These are phyloP conservation scores for Pisolithus marmoratus DNA, from an alignment of 768 basidiomycete species.

Conservation along the genomic window DNA sequence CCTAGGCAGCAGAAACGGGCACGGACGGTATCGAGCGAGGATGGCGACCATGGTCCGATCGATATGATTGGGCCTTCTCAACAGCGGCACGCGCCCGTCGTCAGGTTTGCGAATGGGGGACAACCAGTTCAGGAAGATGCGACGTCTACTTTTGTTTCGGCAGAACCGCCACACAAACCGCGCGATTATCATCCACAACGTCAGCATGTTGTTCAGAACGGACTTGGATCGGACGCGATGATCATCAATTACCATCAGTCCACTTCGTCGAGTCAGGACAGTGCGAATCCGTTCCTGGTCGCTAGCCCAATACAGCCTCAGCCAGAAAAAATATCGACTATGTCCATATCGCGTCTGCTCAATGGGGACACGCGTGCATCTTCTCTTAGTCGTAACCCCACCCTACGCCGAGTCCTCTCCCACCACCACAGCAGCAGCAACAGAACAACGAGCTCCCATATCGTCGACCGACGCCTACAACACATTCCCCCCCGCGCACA, in stretches of 20 bases:
- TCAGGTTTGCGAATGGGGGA: conserved; percentile 46
- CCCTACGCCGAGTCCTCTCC: not conserved
- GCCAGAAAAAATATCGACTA: conserved; percentile 13
- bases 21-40: conserved; percentile 38
- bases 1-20: conserved; percentile 51
- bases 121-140: conserved; percentile 11
- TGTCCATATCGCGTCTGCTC: conserved; percentile 18
- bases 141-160: conserved; percentile 1
- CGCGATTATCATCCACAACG: not conserved
- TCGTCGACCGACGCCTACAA: not conserved
- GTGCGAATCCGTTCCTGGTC: conserved; percentile 48
- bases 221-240: conserved; percentile 24
- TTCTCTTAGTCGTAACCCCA: not conserved
- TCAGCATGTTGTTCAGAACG: not conserved
- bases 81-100: conserved; percentile 31
- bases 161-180: conserved; percentile 4
- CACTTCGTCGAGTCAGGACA: conserved; percentile 26
- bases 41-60: conserved; percentile 46
- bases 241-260: conserved; percentile 29
- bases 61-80: conserved; percentile 33
- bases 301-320: conserved; percentile 39
- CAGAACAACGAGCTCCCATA: conserved; percentile 7
- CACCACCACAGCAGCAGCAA: conserved; percentile 9
- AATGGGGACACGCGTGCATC: conserved; percentile 16
- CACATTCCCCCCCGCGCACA: conserved; percentile 4